Conservation (phyloP, 2,329 filamentous ascomycete genomes). For the Penicillium digitatum region DNA sequence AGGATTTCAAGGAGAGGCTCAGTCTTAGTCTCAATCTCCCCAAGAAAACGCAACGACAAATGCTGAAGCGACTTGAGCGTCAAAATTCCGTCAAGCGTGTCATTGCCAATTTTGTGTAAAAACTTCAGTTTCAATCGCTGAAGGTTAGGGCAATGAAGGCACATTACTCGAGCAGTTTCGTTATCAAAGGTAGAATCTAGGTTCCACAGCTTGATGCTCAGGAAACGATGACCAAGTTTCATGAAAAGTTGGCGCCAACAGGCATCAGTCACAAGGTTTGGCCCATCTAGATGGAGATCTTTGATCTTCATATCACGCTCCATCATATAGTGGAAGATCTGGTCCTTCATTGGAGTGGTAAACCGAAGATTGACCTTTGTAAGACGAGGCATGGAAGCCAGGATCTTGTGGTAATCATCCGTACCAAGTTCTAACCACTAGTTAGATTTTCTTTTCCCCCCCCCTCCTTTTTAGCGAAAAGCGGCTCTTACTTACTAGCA, state of each 20-base stretch:
- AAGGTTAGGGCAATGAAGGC: constrained; percentile 62
- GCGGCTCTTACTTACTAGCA: constrained; percentile 45
- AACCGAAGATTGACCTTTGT: constrained; percentile 72
- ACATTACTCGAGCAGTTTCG: constrained; percentile 60
- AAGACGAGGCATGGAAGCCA: constrained; percentile 67
- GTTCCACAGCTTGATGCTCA: constrained; percentile 72
- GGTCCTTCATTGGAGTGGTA: constrained; percentile 87
- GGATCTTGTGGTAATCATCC: constrained; percentile 75
- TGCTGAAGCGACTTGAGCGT: constrained; percentile 64
- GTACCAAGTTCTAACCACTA: constrained; percentile 59
- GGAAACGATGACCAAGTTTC: constrained; percentile 61
- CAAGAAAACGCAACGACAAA: constrained; percentile 66
- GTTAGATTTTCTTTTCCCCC: constrained; percentile 11
- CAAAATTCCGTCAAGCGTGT: constrained; percentile 63
- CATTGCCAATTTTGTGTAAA: constrained; percentile 68
- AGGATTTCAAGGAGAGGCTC: constrained; percentile 61
- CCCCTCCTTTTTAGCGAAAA: neutral
- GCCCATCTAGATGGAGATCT: constrained; percentile 72
- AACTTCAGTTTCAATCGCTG: constrained; percentile 73
- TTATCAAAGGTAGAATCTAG: constrained; percentile 80
- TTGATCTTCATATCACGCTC: constrained; percentile 66
- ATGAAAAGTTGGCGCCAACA: constrained; percentile 70
- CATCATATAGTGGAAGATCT: constrained; percentile 74
- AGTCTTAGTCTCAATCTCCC: constrained; percentile 52
- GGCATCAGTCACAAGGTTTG: constrained; percentile 74